phyloP scores from a whole-genome alignment of 306 rosid genomes.

The Elaeagnus macrophylla region DNA sequence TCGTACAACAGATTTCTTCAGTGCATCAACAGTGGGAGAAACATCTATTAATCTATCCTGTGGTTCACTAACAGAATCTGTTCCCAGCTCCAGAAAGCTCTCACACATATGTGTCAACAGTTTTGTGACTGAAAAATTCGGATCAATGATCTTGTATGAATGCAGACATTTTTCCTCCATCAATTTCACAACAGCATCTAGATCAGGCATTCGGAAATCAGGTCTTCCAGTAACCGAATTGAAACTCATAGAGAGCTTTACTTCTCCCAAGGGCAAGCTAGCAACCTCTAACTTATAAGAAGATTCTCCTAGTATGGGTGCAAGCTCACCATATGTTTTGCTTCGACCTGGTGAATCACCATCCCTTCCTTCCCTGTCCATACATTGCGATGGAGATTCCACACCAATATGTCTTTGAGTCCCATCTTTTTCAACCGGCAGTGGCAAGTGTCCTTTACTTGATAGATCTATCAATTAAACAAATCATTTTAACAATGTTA shows the following conservation, averaged over 20 bases:
- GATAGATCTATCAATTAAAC: constrained; percentile 37
- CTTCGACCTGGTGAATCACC: constrained; percentile 29
- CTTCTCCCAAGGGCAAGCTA: constrained; percentile 57
- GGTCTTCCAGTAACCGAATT: constrained; percentile 37
- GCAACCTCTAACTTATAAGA: constrained; percentile 44
- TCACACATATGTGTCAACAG: constrained; percentile 57
- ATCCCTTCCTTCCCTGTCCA: constrained; percentile 25
- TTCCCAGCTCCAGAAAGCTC: constrained; percentile 50
- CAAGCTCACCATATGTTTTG: constrained; percentile 21
- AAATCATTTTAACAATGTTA: neutral
- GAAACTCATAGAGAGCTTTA: constrained; percentile 60
- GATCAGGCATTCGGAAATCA: constrained; percentile 44
- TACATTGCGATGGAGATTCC: constrained; percentile 22
- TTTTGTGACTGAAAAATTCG: constrained; percentile 53
- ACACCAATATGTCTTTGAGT: constrained; percentile 26
- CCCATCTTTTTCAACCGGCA: constrained; percentile 24
- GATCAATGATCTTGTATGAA: constrained; percentile 52
- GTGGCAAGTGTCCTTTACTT: constrained; percentile 19
- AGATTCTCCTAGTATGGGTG: constrained; percentile 21
- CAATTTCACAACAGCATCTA: constrained; percentile 46
- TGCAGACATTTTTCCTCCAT: constrained; percentile 70
- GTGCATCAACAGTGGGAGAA: constrained; percentile 29
- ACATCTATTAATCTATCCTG: constrained; percentile 48
- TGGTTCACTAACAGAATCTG: constrained; percentile 49
- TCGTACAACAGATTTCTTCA: constrained; percentile 28